Conservation (phyloP, 257 asterid genomes). For the Ehretia macrophylla region DNA sequence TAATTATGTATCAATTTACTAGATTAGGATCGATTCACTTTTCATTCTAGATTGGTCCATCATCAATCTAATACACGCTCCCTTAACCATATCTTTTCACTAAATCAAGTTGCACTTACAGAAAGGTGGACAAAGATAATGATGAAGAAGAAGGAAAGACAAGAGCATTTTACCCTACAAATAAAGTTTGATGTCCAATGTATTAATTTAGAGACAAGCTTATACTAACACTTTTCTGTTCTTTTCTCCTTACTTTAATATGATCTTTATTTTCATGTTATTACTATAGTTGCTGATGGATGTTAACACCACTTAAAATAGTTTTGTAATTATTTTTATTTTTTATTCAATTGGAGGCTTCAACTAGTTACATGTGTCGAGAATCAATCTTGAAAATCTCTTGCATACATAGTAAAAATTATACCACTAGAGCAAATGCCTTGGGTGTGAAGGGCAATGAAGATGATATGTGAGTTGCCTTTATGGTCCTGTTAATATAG, state of each 20-base stretch:
- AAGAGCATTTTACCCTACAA: conserved; percentile 39
- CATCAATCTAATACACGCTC: conserved; percentile 40
- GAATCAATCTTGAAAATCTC: too few species aligned
- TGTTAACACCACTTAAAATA: too few species aligned
- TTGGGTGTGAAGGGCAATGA: too few species aligned
- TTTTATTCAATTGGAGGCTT: too few species aligned
- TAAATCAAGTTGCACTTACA: conserved; percentile 34
- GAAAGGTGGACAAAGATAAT: conserved; percentile 31
- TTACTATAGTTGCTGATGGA: too few species aligned
- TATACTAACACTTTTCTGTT: conserved; percentile 6
- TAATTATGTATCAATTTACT: conserved; percentile 31
- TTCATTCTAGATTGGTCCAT: conserved; percentile 33
- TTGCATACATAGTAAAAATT: too few species aligned
- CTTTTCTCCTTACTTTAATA: conserved; percentile 8
- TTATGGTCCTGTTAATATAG: too few species aligned
- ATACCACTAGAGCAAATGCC: too few species aligned
- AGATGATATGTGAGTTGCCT: too few species aligned
- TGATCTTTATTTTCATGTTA: background rate
- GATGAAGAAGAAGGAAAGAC: conserved; percentile 39
- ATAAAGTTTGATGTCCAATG: conserved; percentile 11
- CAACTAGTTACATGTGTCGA: too few species aligned
- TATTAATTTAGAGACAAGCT: conserved; percentile 6
- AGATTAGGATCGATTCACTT: conserved; percentile 30
- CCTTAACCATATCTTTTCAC: conserved; percentile 34
- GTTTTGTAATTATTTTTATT: too few species aligned